Base-by-base conservation (phyloP, 805 yeast species). In the Ogataea pini region DNA sequence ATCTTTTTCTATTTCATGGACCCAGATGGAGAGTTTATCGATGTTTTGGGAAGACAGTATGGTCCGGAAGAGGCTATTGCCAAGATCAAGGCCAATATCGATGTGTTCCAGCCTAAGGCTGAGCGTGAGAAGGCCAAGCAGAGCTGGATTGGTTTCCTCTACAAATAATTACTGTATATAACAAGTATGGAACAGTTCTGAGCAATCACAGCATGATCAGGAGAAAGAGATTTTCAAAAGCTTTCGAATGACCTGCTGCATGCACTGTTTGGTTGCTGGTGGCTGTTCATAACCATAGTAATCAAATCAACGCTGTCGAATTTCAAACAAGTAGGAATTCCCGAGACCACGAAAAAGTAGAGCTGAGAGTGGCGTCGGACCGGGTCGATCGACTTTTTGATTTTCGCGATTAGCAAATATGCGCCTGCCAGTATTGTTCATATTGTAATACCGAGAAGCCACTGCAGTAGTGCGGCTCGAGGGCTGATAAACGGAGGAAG, bases 1-100 rank as follows among this genome's bases (percentile, higher is more conserved):
- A 90, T 94, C 50, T 94, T 94, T 80, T 92, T 92, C 71, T 94
- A 94, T 63, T 73, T 94, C 60, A 92, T 94, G 97, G 98, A 94
- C 65, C 91, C 96, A n/a, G 97, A 94, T 65, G 99, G 98, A 41
- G 82, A 89, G 63, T 94, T 89, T 63, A 86, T 92, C 42, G 97
- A 92, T 65, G 98, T 94, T 6, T 74, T 92, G 57, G 99, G 99
- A 46, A 83, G 96, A 67, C 92, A 92, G 61, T 88, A 84, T 57
- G 88, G 84, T 48, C 91, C 90, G 20, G 76, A 74, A 17, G 83
- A 84, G 52, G 96, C 95, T 22, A 84, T 83, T 13, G 81, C 77
- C 34, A 87, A 87, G 69, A 87, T 94, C 55, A 77, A 78, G 57
- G 82, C 82, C 50, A 91, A 89, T 58, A 77, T 89, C 36, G 83